These are phyloP conservation scores for Tetracladium marchalianum DNA, from an alignment of 495 filamentous ascomycete species.

Conservation along the genomic window DNA sequence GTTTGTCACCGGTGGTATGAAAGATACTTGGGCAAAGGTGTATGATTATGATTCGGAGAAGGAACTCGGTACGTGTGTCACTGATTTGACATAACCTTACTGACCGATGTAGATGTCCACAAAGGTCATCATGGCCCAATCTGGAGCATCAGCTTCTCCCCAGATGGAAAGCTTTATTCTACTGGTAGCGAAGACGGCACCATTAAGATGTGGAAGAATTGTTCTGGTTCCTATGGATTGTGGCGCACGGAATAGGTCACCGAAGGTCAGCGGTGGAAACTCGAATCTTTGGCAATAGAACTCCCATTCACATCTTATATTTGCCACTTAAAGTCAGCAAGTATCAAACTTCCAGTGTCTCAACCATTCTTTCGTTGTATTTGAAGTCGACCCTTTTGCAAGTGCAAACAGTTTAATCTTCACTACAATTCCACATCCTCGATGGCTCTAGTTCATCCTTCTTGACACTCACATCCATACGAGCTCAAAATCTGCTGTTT, in stretches of 20 bases:
- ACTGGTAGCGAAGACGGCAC: slow-evolving; percentile 97
- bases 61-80: slow-evolving; percentile 52
- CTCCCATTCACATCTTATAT: too few relatives aligned
- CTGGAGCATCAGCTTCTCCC: slow-evolving; percentile 89
- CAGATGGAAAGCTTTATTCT: slow-evolving; percentile 89
- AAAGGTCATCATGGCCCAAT: slow-evolving; percentile 97
- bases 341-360: too few relatives aligned
- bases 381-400: too few relatives aligned
- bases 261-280: too few relatives aligned
- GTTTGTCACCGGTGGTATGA: slow-evolving; percentile 77
- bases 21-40: slow-evolving; percentile 90
- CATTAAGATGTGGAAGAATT: slow-evolving; percentile 76
- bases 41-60: slow-evolving; percentile 75
- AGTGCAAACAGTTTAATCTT: too few relatives aligned
- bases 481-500: too few relatives aligned
- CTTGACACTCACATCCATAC: too few relatives aligned
- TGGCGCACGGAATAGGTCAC: slow-evolving; percentile 25
- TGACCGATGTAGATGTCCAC: slow-evolving; percentile 57
- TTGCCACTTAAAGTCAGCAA: too few relatives aligned
- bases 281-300: too few relatives aligned
- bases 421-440: too few relatives aligned
- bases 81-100: neutral
- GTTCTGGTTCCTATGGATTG: slow-evolving; percentile 43
- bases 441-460: too few relatives aligned
- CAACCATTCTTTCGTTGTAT: too few relatives aligned